Percentiles rank a stretch among this genome's conserved stretches.
These are phyloP conservation scores for Nakaseomyces nivariensis DNA, from an alignment of 1,139 yeast genomes.

Conservation along the genomic window DNA sequence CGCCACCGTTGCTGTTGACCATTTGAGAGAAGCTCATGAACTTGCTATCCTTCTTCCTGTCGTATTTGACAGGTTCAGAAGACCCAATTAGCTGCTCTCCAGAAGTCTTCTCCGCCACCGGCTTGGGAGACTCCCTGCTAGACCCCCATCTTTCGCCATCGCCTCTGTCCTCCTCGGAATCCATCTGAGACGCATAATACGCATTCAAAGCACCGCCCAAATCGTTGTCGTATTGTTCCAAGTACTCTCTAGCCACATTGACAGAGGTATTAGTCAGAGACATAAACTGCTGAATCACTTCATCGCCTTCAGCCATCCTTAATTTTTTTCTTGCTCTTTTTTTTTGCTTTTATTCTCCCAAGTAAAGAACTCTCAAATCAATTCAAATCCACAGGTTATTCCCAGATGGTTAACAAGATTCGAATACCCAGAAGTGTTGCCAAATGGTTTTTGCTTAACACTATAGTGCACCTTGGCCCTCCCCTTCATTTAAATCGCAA, in stretches of 20 bases:
- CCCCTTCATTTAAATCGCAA: no score
- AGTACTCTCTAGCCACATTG: constrained; percentile 36
- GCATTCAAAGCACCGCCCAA: constrained; percentile 28
- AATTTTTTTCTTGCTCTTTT: neutral
- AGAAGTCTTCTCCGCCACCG: neutral
- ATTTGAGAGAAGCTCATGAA: constrained; percentile 47
- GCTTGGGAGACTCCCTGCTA: constrained; percentile 1
- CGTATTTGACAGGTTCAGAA: constrained; percentile 2
- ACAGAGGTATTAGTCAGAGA: constrained; percentile 38
- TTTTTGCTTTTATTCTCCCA: neutral
- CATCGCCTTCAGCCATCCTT: constrained; percentile 14
- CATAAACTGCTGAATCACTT: constrained; percentile 43
- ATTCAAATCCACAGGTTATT: no score
- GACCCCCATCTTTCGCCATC: neutral
- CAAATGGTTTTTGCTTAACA: no score
- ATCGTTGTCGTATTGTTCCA: constrained; percentile 32
- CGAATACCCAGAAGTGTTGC: no score
- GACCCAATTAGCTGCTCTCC: constrained; percentile 2
- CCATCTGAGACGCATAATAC: constrained; percentile 20
- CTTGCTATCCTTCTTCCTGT: constrained; percentile 24
- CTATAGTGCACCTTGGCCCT: no score
- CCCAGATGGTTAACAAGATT: no score
- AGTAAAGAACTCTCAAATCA: neutral
- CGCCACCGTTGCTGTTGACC: constrained; percentile 30
- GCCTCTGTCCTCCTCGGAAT: constrained; percentile 3